Conservation (phyloP, 257 asterid genomes). For the Fraxinus excelsior region DNA sequence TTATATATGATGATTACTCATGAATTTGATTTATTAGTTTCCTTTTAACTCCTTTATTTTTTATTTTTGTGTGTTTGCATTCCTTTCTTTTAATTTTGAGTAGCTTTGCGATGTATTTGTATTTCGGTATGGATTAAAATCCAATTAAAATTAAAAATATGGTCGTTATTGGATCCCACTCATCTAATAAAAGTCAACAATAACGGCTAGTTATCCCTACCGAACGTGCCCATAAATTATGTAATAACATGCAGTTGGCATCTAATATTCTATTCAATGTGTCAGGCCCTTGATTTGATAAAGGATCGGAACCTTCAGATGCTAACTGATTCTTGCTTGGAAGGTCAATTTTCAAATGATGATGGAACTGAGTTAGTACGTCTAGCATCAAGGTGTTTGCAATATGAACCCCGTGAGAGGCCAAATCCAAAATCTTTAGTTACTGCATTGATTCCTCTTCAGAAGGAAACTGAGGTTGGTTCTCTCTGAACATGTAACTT, state of each 20-base stretch:
- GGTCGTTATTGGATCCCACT: too few relatives aligned
- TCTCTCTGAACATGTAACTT: slow-evolving; percentile 7
- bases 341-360: slow-evolving; percentile 66
- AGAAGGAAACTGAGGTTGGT: slow-evolving; percentile 72
- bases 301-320: slow-evolving; percentile 75
- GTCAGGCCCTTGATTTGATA: slow-evolving; percentile 79
- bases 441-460: slow-evolving; percentile 71
- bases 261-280: slow-evolving; percentile 13
- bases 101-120: neutral
- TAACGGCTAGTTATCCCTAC: too few relatives aligned
- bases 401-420: slow-evolving; percentile 75
- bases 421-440: slow-evolving; percentile 67
- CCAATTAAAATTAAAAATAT: too few relatives aligned
- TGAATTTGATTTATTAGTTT: slow-evolving; percentile 13
- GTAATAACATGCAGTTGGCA: slow-evolving; percentile 3
- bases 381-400: slow-evolving; percentile 70
- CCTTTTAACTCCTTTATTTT: neutral
- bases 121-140: too few relatives aligned
- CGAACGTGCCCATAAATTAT: too few relatives aligned
- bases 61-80: neutral
- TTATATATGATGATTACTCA: neutral
- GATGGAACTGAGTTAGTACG: slow-evolving; percentile 79
- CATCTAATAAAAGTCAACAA: too few relatives aligned
- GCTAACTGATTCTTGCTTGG: slow-evolving; percentile 80
- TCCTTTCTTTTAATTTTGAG: neutral